Base-by-base conservation (phyloP, 2,329 filamentous ascomycete species). In the Trichoderma endophyticum region DNA sequence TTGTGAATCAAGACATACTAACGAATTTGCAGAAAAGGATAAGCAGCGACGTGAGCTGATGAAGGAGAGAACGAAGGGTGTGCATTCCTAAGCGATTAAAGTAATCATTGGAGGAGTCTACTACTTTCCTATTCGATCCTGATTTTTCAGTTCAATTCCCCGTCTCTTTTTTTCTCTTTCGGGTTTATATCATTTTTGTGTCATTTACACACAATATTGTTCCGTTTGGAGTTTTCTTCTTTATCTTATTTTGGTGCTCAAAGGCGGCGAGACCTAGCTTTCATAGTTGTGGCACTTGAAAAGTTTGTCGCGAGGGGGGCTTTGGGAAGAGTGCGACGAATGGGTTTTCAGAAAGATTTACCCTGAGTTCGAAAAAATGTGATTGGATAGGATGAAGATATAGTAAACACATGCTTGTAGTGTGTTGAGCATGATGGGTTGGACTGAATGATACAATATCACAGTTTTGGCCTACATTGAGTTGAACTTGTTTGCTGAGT, bases 41-140 rank as follows among this genome's bases (percentile, higher is more conserved):
- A 88, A 89, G 82, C 84, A 88, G 79, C 86, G 91, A 77, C 87
- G 89, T 82, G 88, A 88, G 76, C 77, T 90, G 77, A 92, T 93
- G 90, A 86, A 86, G 75, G 83, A 90, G 81, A 84, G 91, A 77
- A 91, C 89, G 1, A 79, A 81, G 69, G 86, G 86, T 73, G 81
- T 86, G 70, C 86, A 88, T 77, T 75, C 75, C 24, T 77, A 56
- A 70, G 32, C 34, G 21, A 63, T 21, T 43, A 54, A 24, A 11
- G 32, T 60, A 18, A 60, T 21, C n/a, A 36, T 28, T 15, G 26
- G 15, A 57, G 64, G 15, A 15, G 9, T 39, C 51, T 67, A 26
- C 48, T 67, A 26, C 64, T 39, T 30, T 57, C 12, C 30, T 11
- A 48, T 51, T 15, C 9, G 15, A 18, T 5, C 70, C 39, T 51